Percentiles rank a stretch among this genome's conserved stretches.
These are phyloP conservation scores for Phytopythium aichiense DNA, from an alignment of 352 stramenopile species.

Conservation along the genomic window DNA sequence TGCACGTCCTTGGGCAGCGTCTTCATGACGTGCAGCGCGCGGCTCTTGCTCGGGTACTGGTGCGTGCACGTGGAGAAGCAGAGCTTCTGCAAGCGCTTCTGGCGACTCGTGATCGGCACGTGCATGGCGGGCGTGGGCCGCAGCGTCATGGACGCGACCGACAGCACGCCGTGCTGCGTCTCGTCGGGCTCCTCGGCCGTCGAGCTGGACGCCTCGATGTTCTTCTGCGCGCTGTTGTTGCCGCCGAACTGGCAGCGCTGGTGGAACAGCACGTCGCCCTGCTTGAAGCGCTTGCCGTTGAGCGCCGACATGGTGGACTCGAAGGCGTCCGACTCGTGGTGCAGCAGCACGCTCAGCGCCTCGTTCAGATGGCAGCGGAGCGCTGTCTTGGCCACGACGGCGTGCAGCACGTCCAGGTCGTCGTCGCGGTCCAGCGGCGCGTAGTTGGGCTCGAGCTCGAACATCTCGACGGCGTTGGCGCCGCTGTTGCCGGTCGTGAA, in stretches of 20 bases:
- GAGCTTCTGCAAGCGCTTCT: constrained; percentile 51
- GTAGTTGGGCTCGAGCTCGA: constrained; percentile 34
- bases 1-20: constrained; percentile 55
- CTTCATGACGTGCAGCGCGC: constrained; percentile 54
- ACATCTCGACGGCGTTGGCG: constrained; percentile 36
- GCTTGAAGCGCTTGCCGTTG: constrained; percentile 45
- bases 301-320: constrained; percentile 47
- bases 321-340: constrained; percentile 37
- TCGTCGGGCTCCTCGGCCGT: not conserved
- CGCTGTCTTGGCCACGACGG: constrained; percentile 43
- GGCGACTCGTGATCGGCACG: constrained; percentile 24
- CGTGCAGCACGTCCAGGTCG: constrained; percentile 42
- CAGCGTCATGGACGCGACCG: constrained; percentile 32
- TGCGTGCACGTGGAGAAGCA: constrained; percentile 45
- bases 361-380: constrained; percentile 62
- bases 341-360: constrained; percentile 48
- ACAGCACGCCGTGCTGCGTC: constrained; percentile 24
- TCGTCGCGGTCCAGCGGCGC: constrained; percentile 24
- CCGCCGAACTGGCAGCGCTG: constrained; percentile 26
- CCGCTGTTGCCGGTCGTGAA: constrained; percentile 7
- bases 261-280: constrained; percentile 43
- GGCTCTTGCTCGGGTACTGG: constrained; percentile 35
- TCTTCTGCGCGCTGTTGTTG: constrained; percentile 2
- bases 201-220: constrained; percentile 3
- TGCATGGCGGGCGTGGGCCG: constrained; percentile 20